Evolutionary conservation across 805 yeast species (phyloP).

Genomic region (Lipomyces starkeyi): DNA sequence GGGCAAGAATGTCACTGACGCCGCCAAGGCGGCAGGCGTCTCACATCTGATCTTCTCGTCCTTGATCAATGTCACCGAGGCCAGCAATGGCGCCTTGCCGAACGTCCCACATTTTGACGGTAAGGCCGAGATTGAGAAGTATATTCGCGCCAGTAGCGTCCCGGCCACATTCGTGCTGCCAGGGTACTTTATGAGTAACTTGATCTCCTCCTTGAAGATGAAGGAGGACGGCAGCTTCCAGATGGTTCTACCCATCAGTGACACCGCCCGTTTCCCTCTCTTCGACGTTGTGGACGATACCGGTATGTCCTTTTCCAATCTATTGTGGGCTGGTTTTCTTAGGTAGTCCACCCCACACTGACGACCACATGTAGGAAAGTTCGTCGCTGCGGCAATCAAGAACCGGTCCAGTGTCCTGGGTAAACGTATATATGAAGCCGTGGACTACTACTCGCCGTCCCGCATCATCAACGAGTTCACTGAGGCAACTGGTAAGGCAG

Average conservation of each 20-base stretch:
- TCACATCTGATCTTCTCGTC: slow-evolving; percentile 17
- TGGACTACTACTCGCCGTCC: background rate
- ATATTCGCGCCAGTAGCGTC: slow-evolving; percentile 11
- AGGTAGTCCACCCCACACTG: background rate
- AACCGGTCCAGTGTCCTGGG: background rate
- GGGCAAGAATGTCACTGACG: slow-evolving; percentile 19
- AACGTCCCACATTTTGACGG: slow-evolving; percentile 12
- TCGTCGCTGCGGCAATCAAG: background rate
- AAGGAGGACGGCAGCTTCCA: slow-evolving; percentile 8
- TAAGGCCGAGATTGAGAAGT: slow-evolving; percentile 13
- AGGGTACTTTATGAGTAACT: slow-evolving; percentile 11
- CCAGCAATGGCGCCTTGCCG: slow-evolving; percentile 4
- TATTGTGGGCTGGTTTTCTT: background rate
- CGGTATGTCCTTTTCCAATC: background rate
- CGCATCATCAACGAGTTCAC: background rate
- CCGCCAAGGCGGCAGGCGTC: slow-evolving; percentile 12
- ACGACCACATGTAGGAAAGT: background rate
- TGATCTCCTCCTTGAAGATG: background rate
- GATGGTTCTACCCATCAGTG: background rate
- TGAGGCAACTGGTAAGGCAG: background rate
- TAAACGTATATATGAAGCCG: background rate
- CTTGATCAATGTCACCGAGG: slow-evolving; percentile 14
- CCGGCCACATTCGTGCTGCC: slow-evolving; percentile 17
- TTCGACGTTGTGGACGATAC: slow-evolving; percentile 1
- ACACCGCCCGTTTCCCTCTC: slow-evolving; percentile 1